Percentiles rank a stretch among this genome's conserved stretches.
Evolutionary conservation across 495 filamentous ascomycete species (phyloP).

Genomic region (Bryoglossum gracile): DNA sequence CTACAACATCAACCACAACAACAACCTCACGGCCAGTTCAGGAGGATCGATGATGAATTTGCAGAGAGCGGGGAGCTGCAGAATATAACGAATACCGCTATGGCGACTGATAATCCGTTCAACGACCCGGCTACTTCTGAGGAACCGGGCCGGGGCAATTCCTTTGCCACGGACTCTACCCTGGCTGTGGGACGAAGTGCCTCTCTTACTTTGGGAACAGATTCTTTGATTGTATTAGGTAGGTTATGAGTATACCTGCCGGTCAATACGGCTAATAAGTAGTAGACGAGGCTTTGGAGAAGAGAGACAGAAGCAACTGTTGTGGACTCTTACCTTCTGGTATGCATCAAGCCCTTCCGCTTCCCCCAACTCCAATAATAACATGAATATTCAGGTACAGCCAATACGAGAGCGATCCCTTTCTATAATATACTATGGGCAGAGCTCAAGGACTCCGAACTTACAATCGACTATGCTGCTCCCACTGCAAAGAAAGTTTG

Average conservation of each 20-base stretch:
- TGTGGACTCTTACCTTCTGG: conserved; percentile 40
- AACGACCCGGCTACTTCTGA: conserved; percentile 20
- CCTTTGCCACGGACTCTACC: conserved; percentile 34
- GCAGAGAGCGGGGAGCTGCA: conserved; percentile 2
- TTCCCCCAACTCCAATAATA: conserved; percentile 4
- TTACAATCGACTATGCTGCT: conserved; percentile 71
- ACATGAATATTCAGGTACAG: conserved; percentile 16
- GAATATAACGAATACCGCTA: conserved; percentile 14
- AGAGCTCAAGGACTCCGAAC: conserved; percentile 45
- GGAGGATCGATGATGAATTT: conserved; percentile 15
- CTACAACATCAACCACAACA: background rate
- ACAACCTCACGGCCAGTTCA: too few relatives aligned
- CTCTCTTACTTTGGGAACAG: conserved; percentile 54
- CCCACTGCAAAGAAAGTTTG: conserved; percentile 48
- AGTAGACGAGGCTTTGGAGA: conserved; percentile 41
- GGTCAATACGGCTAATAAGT: conserved; percentile 12
- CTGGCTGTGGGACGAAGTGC: conserved; percentile 51
- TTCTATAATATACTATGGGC: conserved; percentile 85
- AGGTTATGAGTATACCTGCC: conserved; percentile 4
- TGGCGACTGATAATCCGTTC: conserved; percentile 23
- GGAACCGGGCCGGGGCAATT: conserved; percentile 24
- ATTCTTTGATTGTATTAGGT: conserved; percentile 60
- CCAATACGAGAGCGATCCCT: conserved; percentile 45
- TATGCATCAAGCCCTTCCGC: conserved; percentile 14
- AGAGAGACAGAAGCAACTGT: conserved; percentile 32